A percentile compares a stretch with the other conserved stretches of the same genome.
These are phyloP conservation scores for Scheffersomyces segobiensis DNA, from an alignment of 1,139 yeast genomes.

Conservation along the genomic window DNA sequence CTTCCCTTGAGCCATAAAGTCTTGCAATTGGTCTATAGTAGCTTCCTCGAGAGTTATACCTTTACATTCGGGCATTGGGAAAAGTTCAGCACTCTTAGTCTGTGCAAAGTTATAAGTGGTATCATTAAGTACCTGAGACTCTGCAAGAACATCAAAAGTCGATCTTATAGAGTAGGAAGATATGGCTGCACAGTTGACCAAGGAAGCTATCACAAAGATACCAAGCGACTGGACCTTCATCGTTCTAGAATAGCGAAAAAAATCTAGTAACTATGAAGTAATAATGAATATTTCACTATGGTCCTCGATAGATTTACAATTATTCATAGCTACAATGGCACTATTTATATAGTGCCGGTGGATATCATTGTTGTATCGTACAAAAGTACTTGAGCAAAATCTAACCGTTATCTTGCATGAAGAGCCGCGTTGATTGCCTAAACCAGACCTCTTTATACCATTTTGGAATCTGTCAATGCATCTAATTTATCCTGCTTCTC, in stretches of 20 bases:
- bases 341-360: not conserved
- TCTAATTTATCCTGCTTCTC: not conserved
- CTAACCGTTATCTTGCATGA: not conserved
- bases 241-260: not conserved
- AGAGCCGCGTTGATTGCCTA: not conserved
- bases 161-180: not conserved
- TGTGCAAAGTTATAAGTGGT: conserved; percentile 8
- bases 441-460: not conserved
- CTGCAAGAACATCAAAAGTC: not conserved
- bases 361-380: not conserved
- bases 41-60: conserved; percentile 23
- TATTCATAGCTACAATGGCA: not conserved
- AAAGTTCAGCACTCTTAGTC: conserved; percentile 9
- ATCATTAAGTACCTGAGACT: conserved; percentile 6
- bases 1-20: conserved; percentile 14
- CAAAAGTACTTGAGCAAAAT: not conserved
- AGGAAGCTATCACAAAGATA: not conserved
- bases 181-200: not conserved
- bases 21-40: conserved; percentile 23
- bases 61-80: conserved; percentile 19
- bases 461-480: not conserved
- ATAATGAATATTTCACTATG: not conserved
- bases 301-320: not conserved
- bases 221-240: not conserved
- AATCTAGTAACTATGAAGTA: not conserved